A percentile compares a stretch with the other conserved stretches of the same genome.
These are phyloP conservation scores for Neurospora sp. DNA, from an alignment of 495 filamentous ascomycete genomes.

Conservation along the genomic window DNA sequence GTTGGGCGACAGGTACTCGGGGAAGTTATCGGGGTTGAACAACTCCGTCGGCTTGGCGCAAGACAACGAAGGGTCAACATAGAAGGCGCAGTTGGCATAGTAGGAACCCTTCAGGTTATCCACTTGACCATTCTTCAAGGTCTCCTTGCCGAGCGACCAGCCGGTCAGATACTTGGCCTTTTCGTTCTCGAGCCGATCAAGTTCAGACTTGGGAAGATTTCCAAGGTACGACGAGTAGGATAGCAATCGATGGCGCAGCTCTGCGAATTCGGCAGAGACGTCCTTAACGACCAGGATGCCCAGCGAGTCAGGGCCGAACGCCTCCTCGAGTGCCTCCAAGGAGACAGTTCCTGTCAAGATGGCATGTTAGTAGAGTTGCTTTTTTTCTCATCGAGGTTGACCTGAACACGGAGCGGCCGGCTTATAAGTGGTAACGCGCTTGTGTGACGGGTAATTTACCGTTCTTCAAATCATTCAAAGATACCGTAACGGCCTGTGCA, in stretches of 20 bases:
- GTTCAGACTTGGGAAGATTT: slow-evolving; percentile 60
- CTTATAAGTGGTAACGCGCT: background rate
- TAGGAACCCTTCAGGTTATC: slow-evolving; percentile 93
- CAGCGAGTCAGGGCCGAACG: slow-evolving; percentile 84
- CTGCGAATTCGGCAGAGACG: slow-evolving; percentile 57
- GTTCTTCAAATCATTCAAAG: slow-evolving; percentile 40
- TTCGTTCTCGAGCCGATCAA: slow-evolving; percentile 63
- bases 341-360: slow-evolving; percentile 48
- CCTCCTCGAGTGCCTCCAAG: slow-evolving; percentile 64
- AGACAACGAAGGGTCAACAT: slow-evolving; percentile 55
- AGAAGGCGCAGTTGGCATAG: slow-evolving; percentile 95
- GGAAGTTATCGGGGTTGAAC: slow-evolving; percentile 49
- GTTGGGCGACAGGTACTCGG: slow-evolving; percentile 55
- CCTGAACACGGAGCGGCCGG: background rate
- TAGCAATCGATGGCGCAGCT: slow-evolving; percentile 61
- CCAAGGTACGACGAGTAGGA: slow-evolving; percentile 86
- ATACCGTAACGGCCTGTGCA: slow-evolving; percentile 41
- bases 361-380: background rate
- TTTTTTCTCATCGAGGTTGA: background rate
- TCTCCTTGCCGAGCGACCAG: slow-evolving; percentile 85
- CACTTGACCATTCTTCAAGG: slow-evolving; percentile 77
- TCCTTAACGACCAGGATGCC: slow-evolving; percentile 90
- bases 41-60: slow-evolving; percentile 48
- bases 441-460: slow-evolving; percentile 22
- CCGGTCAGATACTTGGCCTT: slow-evolving; percentile 55